Conservation (phyloP, 2,329 filamentous ascomycete genomes). For the Ophiostoma montium region DNA sequence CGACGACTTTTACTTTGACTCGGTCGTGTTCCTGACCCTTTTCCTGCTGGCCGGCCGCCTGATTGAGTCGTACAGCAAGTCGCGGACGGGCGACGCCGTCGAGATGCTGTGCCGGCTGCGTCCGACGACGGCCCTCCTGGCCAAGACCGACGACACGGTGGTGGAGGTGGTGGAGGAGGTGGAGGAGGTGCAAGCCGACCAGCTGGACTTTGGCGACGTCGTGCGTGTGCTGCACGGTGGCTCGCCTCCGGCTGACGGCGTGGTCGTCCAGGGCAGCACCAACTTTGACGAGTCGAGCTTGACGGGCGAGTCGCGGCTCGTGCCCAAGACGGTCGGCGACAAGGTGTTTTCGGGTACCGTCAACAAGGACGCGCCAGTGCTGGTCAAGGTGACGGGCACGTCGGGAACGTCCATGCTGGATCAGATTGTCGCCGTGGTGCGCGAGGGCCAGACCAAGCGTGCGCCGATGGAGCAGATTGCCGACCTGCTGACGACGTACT, state of each 20-base stretch:
- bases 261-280: conserved; percentile 45
- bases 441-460: conserved; percentile 62
- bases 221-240: conserved; percentile 66
- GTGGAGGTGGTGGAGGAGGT: conserved; percentile 16
- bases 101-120: conserved; percentile 64
- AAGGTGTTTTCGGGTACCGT: conserved; percentile 59
- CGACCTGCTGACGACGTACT: conserved; percentile 59
- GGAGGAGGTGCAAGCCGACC: conserved; percentile 45
- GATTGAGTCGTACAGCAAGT: conserved; percentile 82
- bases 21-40: conserved; percentile 80
- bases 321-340: conserved; percentile 50
- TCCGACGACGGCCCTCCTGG: conserved; percentile 60
- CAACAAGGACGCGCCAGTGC: conserved; percentile 52
- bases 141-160: conserved; percentile 30
- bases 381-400: conserved; percentile 48
- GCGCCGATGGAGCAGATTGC: conserved; percentile 65
- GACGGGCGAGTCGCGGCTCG: conserved; percentile 60
- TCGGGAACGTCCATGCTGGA: conserved; percentile 64
- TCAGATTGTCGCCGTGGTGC: conserved; percentile 62
- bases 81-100: conserved; percentile 77
- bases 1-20: conserved; percentile 69
- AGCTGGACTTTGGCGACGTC: conserved; percentile 59
- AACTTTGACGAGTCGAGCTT: conserved; percentile 83
- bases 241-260: conserved; percentile 75
- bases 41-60: conserved; percentile 66